Conservation (phyloP, 176 grass and related monocot species). For the Musa schizocarpa region DNA sequence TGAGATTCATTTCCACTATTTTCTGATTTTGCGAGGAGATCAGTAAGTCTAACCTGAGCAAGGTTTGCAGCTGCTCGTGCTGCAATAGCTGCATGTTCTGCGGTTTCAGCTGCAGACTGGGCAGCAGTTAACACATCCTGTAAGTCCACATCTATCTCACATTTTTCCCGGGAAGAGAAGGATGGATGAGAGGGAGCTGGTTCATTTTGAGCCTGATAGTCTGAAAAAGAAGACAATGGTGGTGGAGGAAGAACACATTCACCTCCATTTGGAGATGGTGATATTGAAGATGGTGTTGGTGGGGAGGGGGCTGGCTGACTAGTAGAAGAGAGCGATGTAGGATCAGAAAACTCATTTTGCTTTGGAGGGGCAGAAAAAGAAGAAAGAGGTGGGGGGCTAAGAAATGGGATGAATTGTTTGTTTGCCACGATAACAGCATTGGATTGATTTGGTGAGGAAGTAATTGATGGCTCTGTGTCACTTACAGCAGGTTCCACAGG, state of each 20-base stretch:
- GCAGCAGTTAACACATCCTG: constrained; percentile 67
- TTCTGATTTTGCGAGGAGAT: constrained; percentile 44
- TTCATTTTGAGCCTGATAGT: background rate
- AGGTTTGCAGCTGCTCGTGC: constrained; percentile 84
- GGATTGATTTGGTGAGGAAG: constrained; percentile 31
- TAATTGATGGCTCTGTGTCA: constrained; percentile 23
- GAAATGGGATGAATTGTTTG: constrained; percentile 71
- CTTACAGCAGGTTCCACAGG: constrained; percentile 27
- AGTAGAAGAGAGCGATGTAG: background rate
- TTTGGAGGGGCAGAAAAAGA: constrained; percentile 11
- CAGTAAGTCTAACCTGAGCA: constrained; percentile 51
- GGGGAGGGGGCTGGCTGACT: background rate
- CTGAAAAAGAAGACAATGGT: background rate
- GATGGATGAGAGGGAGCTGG: constrained; percentile 28
- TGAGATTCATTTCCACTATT: constrained; percentile 13
- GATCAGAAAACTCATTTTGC: constrained; percentile 18
- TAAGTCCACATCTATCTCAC: constrained; percentile 41
- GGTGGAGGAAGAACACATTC: constrained; percentile 21
- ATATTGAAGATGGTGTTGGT: constrained; percentile 14
- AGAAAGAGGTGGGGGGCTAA: constrained; percentile 34
- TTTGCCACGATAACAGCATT: constrained; percentile 29
- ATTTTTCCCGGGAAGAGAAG: constrained; percentile 7
- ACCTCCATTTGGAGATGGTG: constrained; percentile 25
- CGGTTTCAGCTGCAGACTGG: constrained; percentile 60
- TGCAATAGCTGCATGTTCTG: constrained; percentile 58